Conservation (phyloP, 139 green algal genomes). For the Chara braunii region DNA sequence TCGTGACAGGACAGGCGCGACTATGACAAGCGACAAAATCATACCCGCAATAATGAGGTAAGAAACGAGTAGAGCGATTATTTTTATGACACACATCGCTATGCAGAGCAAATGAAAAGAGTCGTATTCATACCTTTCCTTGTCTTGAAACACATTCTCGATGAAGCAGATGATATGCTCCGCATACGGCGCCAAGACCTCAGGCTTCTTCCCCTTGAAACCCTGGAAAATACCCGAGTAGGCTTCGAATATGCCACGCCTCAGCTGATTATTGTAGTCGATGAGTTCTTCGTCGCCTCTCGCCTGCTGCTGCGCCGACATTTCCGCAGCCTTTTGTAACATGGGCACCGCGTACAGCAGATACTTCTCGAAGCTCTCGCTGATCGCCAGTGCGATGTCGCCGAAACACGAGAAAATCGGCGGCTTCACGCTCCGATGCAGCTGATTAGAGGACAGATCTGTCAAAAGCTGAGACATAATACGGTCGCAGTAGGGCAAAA, state of each 20-base stretch:
- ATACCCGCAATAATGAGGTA: too few relatives aligned
- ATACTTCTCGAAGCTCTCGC: conserved; percentile 78
- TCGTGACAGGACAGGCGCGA: too few relatives aligned
- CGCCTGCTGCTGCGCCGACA: conserved; percentile 21
- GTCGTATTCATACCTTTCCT: conserved; percentile 33
- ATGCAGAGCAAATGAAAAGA: too few relatives aligned
- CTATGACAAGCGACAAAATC: too few relatives aligned
- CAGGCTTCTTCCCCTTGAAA: conserved; percentile 44
- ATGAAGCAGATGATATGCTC: conserved; percentile 57
- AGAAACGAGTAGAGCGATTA: too few relatives aligned
- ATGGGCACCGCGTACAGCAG: conserved; percentile 70
- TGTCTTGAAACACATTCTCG: conserved; percentile 55
- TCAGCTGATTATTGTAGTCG: conserved; percentile 89
- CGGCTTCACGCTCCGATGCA: conserved; percentile 91
- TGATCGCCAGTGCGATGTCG: conserved; percentile 85
- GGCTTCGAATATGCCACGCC: conserved; percentile 83
- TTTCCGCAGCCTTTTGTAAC: conserved; percentile 64
- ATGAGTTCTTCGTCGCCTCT: conserved; percentile 64
- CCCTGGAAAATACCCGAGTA: conserved; percentile 77
- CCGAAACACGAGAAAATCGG: conserved; percentile 85
- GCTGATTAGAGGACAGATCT: conserved; percentile 47
- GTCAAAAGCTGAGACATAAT: conserved; percentile 47
- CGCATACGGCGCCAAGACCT: conserved; percentile 27
- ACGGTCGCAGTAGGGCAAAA: conserved; percentile 73
- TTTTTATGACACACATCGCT: too few relatives aligned